A percentile compares a stretch with the other conserved stretches of the same genome.
These are phyloP conservation scores for Lactifluus pinguis DNA, from an alignment of 768 basidiomycete species.

Conservation along the genomic window DNA sequence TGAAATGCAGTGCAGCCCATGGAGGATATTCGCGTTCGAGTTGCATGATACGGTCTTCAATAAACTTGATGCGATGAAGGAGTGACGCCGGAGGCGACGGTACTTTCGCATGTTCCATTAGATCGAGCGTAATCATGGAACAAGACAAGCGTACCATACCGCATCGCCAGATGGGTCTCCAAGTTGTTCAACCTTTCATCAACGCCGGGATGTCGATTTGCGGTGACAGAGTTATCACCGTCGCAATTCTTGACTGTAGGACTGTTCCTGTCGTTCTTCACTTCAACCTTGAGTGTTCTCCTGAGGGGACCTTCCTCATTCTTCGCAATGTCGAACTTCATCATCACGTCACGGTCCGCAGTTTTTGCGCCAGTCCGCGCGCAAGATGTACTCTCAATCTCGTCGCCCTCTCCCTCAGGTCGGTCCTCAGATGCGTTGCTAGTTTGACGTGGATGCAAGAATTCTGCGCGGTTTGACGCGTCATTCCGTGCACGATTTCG, in stretches of 20 bases:
- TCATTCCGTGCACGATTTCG: slow-evolving; percentile 64
- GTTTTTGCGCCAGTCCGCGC: slow-evolving; percentile 67
- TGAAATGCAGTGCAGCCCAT: slow-evolving; percentile 85
- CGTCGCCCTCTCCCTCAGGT: slow-evolving; percentile 21
- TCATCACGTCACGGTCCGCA: slow-evolving; percentile 65
- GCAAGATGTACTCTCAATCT: slow-evolving; percentile 40
- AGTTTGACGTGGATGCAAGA: slow-evolving; percentile 44
- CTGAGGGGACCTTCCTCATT: slow-evolving; percentile 71
- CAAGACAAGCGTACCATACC: slow-evolving; percentile 45
- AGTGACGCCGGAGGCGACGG: slow-evolving; percentile 61
- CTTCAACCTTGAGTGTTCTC: slow-evolving; percentile 39
- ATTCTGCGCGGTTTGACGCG: slow-evolving; percentile 69
- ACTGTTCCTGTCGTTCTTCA: background rate
- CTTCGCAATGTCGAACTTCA: slow-evolving; percentile 83
- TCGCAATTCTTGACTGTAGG: background rate
- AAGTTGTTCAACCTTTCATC: slow-evolving; percentile 57
- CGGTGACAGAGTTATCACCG: slow-evolving; percentile 27
- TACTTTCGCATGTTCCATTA: slow-evolving; percentile 33
- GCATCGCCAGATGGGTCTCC: slow-evolving; percentile 62
- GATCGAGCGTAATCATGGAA: background rate
- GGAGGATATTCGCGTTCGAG: slow-evolving; percentile 80
- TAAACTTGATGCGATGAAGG: slow-evolving; percentile 51
- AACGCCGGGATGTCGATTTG: slow-evolving; percentile 47
- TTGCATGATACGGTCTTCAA: slow-evolving; percentile 70
- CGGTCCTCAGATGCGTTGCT: background rate